phyloP scores from a whole-genome alignment of 2,329 filamentous ascomycete genomes.

The Claviceps paspali region DNA sequence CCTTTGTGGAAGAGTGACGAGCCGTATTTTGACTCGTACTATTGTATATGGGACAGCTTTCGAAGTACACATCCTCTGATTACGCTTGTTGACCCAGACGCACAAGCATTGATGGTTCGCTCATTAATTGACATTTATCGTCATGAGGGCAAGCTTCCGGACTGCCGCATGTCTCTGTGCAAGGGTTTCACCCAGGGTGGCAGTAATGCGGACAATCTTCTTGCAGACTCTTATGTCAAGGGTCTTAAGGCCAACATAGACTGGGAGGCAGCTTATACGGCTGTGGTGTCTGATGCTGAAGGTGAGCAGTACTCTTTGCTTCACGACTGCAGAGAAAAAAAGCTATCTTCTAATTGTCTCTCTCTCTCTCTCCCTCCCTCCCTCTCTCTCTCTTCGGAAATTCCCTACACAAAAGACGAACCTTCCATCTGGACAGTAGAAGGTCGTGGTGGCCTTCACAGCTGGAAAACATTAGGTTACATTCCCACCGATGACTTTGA shows the following conservation, averaged over 20 bases:
- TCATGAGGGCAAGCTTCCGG: conserved; percentile 55
- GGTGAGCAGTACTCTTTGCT: conserved; percentile 19
- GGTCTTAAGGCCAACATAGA: conserved; percentile 44
- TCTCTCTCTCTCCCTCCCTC: neutral
- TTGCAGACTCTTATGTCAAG: conserved; percentile 54
- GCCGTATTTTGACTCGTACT: conserved; percentile 63
- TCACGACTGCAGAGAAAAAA: neutral
- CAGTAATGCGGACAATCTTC: conserved; percentile 55
- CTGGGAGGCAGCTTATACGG: conserved; percentile 54
- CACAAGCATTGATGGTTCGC: conserved; percentile 51
- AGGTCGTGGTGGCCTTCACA: conserved; percentile 54
- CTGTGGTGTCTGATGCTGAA: conserved; percentile 58
- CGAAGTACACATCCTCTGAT: conserved; percentile 54
- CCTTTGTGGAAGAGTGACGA: conserved; percentile 49
- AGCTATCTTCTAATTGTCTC: conserved; percentile 16
- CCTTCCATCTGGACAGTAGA: conserved; percentile 55
- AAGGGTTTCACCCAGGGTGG: conserved; percentile 63
- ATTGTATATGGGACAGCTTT: conserved; percentile 63
- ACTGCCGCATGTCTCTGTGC: conserved; percentile 62
- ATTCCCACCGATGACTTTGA: conserved; percentile 58
- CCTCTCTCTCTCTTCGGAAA: too few species aligned
- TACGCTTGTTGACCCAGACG: conserved; percentile 48
- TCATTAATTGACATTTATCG: conserved; percentile 58
- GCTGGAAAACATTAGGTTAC: conserved; percentile 58
- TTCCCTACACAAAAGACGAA: too few species aligned